These are phyloP conservation scores for Dimargaris verticillata DNA, from an alignment of 192 early-diverging fungal genomes.

Conservation along the genomic window DNA sequence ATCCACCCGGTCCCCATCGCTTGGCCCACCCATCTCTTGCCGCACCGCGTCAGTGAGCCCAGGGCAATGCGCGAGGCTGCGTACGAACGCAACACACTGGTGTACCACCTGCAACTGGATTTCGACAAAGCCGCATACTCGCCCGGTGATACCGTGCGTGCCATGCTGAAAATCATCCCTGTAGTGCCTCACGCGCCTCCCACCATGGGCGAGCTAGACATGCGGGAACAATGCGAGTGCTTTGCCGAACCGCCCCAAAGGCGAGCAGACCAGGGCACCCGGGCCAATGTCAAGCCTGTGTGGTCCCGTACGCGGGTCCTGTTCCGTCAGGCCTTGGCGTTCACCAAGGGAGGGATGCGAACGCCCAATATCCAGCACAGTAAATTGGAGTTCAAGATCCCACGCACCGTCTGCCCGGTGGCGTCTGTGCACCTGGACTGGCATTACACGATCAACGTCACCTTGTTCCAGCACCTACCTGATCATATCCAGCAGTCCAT, in stretches of 20 bases:
- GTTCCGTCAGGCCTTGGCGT: background rate
- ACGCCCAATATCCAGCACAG: background rate
- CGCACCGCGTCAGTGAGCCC: background rate
- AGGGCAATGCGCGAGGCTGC: background rate
- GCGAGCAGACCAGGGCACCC: too few relatives aligned
- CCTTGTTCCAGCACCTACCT: background rate
- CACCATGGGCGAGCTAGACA: background rate
- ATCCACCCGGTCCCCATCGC: background rate
- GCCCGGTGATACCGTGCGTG: background rate
- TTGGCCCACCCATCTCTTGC: background rate
- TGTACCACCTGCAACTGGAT: background rate
- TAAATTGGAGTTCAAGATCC: background rate
- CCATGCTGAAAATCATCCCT: background rate
- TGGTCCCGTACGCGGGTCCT: background rate
- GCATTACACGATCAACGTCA: background rate
- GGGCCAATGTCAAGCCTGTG: background rate
- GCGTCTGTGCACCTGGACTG: background rate
- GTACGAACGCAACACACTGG: background rate
- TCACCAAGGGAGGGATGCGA: background rate
- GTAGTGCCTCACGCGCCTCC: background rate
- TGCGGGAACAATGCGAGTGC: conserved; percentile 6
- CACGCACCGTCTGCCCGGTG: background rate
- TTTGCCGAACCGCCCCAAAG: background rate
- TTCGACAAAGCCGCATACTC: background rate
- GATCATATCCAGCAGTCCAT: background rate